Percentiles rank a stretch among this genome's conserved stretches.
phyloP scores from a whole-genome alignment of 305 asterid species.

The Fraxinus latifolia region DNA sequence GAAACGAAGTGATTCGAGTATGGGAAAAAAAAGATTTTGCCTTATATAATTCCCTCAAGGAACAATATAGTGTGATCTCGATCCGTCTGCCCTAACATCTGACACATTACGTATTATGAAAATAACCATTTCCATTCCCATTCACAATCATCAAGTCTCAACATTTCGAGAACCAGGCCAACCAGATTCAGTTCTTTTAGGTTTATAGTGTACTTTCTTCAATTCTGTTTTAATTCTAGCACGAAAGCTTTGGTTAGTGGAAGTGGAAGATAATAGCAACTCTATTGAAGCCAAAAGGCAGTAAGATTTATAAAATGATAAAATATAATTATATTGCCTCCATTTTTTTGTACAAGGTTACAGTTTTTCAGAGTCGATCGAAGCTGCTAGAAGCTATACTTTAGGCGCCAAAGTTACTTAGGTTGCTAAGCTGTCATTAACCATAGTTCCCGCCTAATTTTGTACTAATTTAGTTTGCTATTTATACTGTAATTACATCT shows the following conservation, averaged over 20 bases:
- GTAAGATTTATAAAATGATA: background rate
- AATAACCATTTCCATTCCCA: background rate
- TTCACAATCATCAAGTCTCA: background rate
- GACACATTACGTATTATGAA: background rate
- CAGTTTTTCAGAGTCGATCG: background rate
- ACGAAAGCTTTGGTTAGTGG: background rate
- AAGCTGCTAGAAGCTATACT: too few species aligned
- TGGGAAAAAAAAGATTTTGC: background rate
- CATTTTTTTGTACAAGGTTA: background rate
- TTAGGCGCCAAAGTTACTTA: too few species aligned
- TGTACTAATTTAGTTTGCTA: too few species aligned
- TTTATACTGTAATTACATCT: too few species aligned
- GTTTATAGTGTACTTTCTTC: background rate
- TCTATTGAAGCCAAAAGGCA: background rate
- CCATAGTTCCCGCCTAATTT: too few species aligned
- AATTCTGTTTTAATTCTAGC: background rate
- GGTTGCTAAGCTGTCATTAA: too few species aligned
- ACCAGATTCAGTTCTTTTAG: background rate
- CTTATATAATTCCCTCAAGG: background rate
- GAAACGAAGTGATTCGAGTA: background rate
- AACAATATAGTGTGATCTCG: background rate
- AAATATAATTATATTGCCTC: background rate
- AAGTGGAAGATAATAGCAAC: background rate
- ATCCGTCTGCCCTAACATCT: background rate
- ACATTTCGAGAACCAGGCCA: background rate